Percentiles rank a stretch among this genome's conserved stretches.
phyloP scores from a whole-genome alignment of 306 rosid genomes.

The Cucumis sativus region Cucumber_9930_V3 NC_026656.2:8180501-8181000 shows the following conservation, averaged over 20 bases:
- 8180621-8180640: conserved; percentile 56
- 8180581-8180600: conserved; percentile 82
- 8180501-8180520: not conserved
- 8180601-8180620: conserved; percentile 55
- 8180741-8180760: not conserved
- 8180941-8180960: not conserved
- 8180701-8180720: not conserved
- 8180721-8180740: too few species aligned
- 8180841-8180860: not conserved
- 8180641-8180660: conserved; percentile 1
- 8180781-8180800: conserved; percentile 91
- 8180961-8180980: not conserved
- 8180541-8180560: conserved; percentile 18
- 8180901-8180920: not conserved
- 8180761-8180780: conserved; percentile 44
- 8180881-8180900: not conserved
- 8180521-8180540: not conserved
- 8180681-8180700: not conserved
- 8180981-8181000: not conserved
- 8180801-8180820: conserved; percentile 98
- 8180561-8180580: conserved; percentile 61
- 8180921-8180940: not conserved
- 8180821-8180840: conserved; percentile 64
- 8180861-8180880: not conserved
- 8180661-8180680: not conserved